Percentiles rank a stretch among this genome's conserved stretches.
Evolutionary conservation across 2,329 filamentous ascomycete species (phyloP).

Genomic region (Neoarthrinium moseri): DNA sequence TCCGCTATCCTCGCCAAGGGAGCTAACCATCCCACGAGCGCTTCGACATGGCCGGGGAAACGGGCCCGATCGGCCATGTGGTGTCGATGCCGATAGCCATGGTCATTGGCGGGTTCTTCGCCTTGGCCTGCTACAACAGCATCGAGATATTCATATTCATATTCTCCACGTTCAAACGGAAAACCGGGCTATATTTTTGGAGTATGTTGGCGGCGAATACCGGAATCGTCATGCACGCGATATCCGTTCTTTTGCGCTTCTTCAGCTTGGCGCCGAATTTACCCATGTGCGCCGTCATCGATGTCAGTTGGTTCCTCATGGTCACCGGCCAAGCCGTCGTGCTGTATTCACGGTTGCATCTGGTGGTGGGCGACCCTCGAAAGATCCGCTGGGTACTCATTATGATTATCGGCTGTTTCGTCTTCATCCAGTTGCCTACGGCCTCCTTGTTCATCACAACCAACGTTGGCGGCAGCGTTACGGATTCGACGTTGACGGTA

Average conservation of each 20-base stretch:
- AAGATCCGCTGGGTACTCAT: constrained; percentile 47
- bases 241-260: constrained; percentile 14
- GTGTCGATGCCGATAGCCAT: constrained; percentile 6
- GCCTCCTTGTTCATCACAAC: constrained; percentile 40
- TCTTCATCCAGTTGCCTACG: constrained; percentile 52
- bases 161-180: constrained; percentile 34
- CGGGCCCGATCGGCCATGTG: constrained; percentile 1
- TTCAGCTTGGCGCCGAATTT: constrained; percentile 15
- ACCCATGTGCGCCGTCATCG: constrained; percentile 18
- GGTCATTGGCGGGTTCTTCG: constrained; percentile 7
- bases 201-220: constrained; percentile 31
- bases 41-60: constrained; percentile 6
- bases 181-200: constrained; percentile 41
- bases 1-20: background rate
- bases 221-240: too few relatives aligned
- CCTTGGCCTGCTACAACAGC: constrained; percentile 23
- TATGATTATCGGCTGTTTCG: constrained; percentile 55
- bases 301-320: constrained; percentile 56
- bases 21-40: background rate
- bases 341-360: constrained; percentile 59
- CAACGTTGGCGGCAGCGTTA: constrained; percentile 5
- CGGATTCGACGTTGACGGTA: background rate
- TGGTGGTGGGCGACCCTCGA: constrained; percentile 50
- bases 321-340: constrained; percentile 58
- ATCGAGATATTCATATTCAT: constrained; percentile 36